phyloP scores from a whole-genome alignment of 139 green algal species.

The Auxenochlorella protothecoides region DNA sequence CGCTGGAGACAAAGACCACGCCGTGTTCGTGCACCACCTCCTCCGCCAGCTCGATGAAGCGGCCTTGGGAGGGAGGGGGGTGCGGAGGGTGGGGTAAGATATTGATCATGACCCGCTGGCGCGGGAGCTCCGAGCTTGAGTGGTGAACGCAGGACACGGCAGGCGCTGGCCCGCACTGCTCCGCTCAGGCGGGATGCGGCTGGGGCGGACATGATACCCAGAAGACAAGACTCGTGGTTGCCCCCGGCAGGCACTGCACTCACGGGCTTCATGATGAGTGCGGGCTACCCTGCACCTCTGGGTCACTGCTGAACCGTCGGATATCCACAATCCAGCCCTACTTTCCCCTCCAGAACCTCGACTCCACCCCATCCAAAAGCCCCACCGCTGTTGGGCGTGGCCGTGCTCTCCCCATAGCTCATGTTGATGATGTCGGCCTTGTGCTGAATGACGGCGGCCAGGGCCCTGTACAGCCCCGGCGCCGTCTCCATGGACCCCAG shows the following conservation, averaged over 20 bases:
- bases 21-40: constrained; percentile 77
- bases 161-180: constrained; percentile 25
- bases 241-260: too few relatives aligned
- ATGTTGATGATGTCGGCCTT: constrained; percentile 80
- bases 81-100: not conserved
- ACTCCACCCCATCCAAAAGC: too few relatives aligned
- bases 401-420: constrained; percentile 48
- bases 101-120: not conserved
- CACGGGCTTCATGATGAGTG: too few relatives aligned
- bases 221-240: too few relatives aligned
- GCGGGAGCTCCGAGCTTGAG: not conserved
- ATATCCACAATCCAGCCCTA: too few relatives aligned
- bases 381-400: constrained; percentile 51
- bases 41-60: constrained; percentile 49
- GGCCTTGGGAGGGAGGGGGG: constrained; percentile 8
- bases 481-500: constrained; percentile 78
- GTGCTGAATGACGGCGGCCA: constrained; percentile 40
- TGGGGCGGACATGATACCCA: too few relatives aligned
- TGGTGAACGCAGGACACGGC: not conserved
- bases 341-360: too few relatives aligned
- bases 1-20: constrained; percentile 70
- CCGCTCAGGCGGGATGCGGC: constrained; percentile 2
- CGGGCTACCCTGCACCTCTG: too few relatives aligned
- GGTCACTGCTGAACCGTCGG: too few relatives aligned
- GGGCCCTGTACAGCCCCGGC: constrained; percentile 53